phyloP scores from a whole-genome alignment of 176 grass and related monocot genomes.

The Saccharum officinarum region DNA sequence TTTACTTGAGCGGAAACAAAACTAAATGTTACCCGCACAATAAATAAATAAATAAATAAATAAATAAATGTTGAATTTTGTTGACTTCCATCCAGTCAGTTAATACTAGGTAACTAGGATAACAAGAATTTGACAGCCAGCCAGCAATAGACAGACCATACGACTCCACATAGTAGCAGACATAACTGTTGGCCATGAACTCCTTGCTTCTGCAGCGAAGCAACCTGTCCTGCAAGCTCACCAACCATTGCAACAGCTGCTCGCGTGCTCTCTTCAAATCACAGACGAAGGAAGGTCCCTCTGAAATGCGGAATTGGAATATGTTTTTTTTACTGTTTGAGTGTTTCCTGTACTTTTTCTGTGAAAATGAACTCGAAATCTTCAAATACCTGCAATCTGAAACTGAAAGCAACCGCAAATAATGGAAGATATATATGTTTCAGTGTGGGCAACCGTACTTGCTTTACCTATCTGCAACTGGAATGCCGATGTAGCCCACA shows the following conservation, averaged over 20 bases:
- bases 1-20: background rate
- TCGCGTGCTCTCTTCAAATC: too few relatives aligned
- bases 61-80: background rate
- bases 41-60: too few relatives aligned
- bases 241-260: too few relatives aligned
- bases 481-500: too few relatives aligned
- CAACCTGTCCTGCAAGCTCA: background rate
- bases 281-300: background rate
- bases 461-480: too few relatives aligned
- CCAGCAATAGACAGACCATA: background rate
- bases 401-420: background rate
- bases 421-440: too few relatives aligned
- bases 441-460: too few relatives aligned
- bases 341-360: too few relatives aligned
- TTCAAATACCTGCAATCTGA: background rate
- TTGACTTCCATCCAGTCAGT: background rate
- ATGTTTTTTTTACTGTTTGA: too few relatives aligned
- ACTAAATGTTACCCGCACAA: background rate
- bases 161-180: background rate
- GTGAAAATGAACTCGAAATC: background rate
- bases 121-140: background rate
- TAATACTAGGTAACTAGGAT: background rate
- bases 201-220: background rate
- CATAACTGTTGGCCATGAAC: background rate
- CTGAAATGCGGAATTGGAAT: background rate